Evolutionary conservation across 371 early-diverging fungal species (phyloP).

Genomic region (Mortierella sp.): DNA sequence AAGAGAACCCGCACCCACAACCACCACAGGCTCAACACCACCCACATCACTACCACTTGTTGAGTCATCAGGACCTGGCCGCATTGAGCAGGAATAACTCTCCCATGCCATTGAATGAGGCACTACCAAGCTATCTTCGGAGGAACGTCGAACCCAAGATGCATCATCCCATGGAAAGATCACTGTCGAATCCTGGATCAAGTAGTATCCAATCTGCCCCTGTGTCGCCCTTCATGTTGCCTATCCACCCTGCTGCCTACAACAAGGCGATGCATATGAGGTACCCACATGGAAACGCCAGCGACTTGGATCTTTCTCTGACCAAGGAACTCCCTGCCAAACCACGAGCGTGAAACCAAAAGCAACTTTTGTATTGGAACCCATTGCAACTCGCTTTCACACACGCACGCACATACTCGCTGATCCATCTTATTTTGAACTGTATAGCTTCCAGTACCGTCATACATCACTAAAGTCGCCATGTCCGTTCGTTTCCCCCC

Average conservation of each 20-base stretch:
- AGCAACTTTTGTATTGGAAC: too few relatives aligned
- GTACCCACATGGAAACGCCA: too few relatives aligned
- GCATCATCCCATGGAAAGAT: conserved; percentile 50
- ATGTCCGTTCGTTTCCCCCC: too few relatives aligned
- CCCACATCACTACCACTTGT: conserved; percentile 30
- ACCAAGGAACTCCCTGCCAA: too few relatives aligned
- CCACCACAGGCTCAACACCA: conserved; percentile 12
- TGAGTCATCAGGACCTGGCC: conserved; percentile 41
- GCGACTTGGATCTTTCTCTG: too few relatives aligned
- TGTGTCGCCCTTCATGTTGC: conserved; percentile 29
- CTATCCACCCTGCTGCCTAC: conserved; percentile 6
- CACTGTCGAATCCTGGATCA: conserved; percentile 38
- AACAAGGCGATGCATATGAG: too few relatives aligned
- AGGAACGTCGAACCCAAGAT: conserved; percentile 14
- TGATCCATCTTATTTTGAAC: too few relatives aligned
- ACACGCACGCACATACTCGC: too few relatives aligned
- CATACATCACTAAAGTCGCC: too few relatives aligned
- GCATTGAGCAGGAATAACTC: conserved; percentile 32
- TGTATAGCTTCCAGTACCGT: too few relatives aligned
- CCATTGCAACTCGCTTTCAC: too few relatives aligned
- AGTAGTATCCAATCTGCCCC: conserved; percentile 16
- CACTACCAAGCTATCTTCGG: conserved; percentile 37
- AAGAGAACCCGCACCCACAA: conserved; percentile 10
- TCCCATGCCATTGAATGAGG: conserved; percentile 45
- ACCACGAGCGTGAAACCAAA: too few relatives aligned